Conservation (phyloP, 768 basidiomycete genomes). For the Tulasnella sp. region DNA sequence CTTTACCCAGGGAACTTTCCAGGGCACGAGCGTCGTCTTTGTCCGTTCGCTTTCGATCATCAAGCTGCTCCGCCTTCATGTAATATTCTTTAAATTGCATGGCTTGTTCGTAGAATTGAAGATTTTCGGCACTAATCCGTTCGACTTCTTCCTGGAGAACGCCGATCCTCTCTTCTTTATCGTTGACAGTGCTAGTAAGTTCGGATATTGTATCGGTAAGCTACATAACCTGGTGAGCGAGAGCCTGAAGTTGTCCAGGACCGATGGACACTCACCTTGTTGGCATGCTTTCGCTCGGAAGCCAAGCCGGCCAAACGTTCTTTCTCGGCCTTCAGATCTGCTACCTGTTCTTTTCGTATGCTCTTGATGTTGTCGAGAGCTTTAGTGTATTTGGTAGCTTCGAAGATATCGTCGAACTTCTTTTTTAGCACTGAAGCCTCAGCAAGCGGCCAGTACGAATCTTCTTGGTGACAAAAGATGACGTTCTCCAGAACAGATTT, state of each 20-base stretch:
- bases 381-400: slow-evolving; percentile 93
- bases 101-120: slow-evolving; percentile 62
- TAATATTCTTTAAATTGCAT: slow-evolving; percentile 81
- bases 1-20: background rate
- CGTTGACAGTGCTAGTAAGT: slow-evolving; percentile 46
- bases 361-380: slow-evolving; percentile 86
- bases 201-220: slow-evolving; percentile 55
- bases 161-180: slow-evolving; percentile 65
- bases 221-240: background rate
- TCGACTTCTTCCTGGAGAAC: slow-evolving; percentile 36
- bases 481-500: slow-evolving; percentile 99
- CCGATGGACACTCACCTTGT: slow-evolving; percentile 39
- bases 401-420: slow-evolving; percentile 99
- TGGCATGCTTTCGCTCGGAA: slow-evolving; percentile 74
- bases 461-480: slow-evolving; percentile 99
- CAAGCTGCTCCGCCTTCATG: slow-evolving; percentile 50
- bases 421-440: slow-evolving; percentile 90
- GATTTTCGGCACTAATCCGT: slow-evolving; percentile 22
- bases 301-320: slow-evolving; percentile 69
- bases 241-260: background rate
- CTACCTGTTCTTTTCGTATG: slow-evolving; percentile 79
- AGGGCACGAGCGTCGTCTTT: background rate
- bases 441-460: slow-evolving; percentile 94
- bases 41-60: slow-evolving; percentile 39
- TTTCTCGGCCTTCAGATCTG: slow-evolving; percentile 88